Evolutionary conservation across 2,329 filamentous ascomycete species (phyloP).

Genomic region (Colletotrichum higginsianum): DNA sequence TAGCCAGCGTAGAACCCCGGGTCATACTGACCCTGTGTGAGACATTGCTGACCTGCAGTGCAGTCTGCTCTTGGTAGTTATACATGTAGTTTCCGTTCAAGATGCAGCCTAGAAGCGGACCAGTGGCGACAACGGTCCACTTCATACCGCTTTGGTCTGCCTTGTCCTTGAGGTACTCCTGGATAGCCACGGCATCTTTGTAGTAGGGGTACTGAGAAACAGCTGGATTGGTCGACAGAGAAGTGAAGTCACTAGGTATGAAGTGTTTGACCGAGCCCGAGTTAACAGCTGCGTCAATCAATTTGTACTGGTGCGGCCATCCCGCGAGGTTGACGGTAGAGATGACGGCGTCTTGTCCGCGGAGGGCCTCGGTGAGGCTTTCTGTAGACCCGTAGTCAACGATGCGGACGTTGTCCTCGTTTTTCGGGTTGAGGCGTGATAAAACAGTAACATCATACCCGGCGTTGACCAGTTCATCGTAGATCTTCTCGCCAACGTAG

Average conservation of each 20-base stretch:
- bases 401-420: slow-evolving; percentile 49
- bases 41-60: slow-evolving; percentile 65
- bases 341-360: slow-evolving; percentile 71
- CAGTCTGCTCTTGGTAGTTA: slow-evolving; percentile 42
- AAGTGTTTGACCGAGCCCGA: slow-evolving; percentile 67
- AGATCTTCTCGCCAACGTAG: slow-evolving; percentile 19
- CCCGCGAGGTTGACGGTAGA: slow-evolving; percentile 57
- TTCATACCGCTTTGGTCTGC: slow-evolving; percentile 42
- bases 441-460: slow-evolving; percentile 55
- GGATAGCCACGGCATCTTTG: slow-evolving; percentile 40
- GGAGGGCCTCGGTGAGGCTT: slow-evolving; percentile 65
- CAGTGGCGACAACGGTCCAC: slow-evolving; percentile 57
- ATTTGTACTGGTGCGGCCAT: slow-evolving; percentile 61
- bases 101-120: slow-evolving; percentile 56
- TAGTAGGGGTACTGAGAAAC: slow-evolving; percentile 42
- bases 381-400: slow-evolving; percentile 55
- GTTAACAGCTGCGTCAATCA: slow-evolving; percentile 67
- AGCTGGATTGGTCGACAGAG: slow-evolving; percentile 42
- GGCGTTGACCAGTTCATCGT: slow-evolving; percentile 18
- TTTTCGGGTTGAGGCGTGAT: slow-evolving; percentile 56
- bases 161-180: slow-evolving; percentile 29
- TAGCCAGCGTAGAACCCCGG: slow-evolving; percentile 61
- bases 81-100: slow-evolving; percentile 15
- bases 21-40: slow-evolving; percentile 60
- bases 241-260: slow-evolving; percentile 66